phyloP scores from a whole-genome alignment of 164 flowering plant genomes.

The Buxus sempervirens region DNA sequence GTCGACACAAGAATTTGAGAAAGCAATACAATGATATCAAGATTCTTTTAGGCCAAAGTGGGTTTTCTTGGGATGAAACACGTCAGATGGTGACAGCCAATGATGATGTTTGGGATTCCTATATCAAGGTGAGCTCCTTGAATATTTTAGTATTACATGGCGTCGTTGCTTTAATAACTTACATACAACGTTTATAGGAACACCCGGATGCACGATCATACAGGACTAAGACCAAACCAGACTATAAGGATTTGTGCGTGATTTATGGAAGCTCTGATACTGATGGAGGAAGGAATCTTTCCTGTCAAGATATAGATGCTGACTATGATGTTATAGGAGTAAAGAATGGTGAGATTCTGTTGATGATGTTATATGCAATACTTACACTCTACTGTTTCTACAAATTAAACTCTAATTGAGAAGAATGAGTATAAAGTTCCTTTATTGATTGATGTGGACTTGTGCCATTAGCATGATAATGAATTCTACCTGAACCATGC shows the following conservation, averaged over 20 bases:
- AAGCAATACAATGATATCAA: slow-evolving; percentile 14
- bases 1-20: slow-evolving; percentile 16
- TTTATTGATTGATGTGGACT: neutral
- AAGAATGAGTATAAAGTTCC: neutral
- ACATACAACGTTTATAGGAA: slow-evolving; percentile 9
- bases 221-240: slow-evolving; percentile 13
- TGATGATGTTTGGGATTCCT: slow-evolving; percentile 20
- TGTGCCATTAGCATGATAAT: neutral
- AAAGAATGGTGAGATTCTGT: slow-evolving; percentile 5
- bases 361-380: neutral
- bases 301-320: slow-evolving; percentile 5
- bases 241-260: slow-evolving; percentile 19
- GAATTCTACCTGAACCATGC: neutral
- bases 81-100: slow-evolving; percentile 17
- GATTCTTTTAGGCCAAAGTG: slow-evolving; percentile 17
- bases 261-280: slow-evolving; percentile 13
- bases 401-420: neutral
- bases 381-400: neutral
- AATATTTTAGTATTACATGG: neutral
- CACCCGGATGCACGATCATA: slow-evolving; percentile 19
- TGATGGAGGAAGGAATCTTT: slow-evolving; percentile 7
- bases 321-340: neutral
- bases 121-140: slow-evolving; percentile 16
- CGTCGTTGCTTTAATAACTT: slow-evolving; percentile 3
- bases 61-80: slow-evolving; percentile 21